A percentile compares a stretch with the other conserved stretches of the same genome.
Evolutionary conservation across 768 basidiomycete species (phyloP).

Genomic region (Mycena metata): DNA sequence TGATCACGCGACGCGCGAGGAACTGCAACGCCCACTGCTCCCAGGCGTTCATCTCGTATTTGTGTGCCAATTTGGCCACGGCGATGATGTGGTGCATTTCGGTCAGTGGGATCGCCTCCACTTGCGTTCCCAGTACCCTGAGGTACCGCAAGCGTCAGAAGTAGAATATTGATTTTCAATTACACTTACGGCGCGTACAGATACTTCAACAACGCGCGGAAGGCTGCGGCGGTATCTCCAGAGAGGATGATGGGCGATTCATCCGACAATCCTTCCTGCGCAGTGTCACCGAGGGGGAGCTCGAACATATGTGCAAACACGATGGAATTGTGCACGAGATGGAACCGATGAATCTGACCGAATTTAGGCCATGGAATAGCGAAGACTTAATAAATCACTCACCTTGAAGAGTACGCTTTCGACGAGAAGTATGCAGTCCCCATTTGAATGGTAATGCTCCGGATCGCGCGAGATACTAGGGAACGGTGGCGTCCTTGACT

Average conservation of each 20-base stretch:
- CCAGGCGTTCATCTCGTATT: conserved; percentile 3
- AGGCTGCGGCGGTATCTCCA: neutral
- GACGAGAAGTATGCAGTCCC: conserved; percentile 15
- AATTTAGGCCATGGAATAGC: conserved; percentile 7
- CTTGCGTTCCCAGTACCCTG: no score
- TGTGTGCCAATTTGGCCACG: neutral
- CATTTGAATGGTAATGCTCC: conserved; percentile 5
- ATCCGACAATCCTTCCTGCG: conserved; percentile 10
- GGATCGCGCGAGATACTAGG: neutral
- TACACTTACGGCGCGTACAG: conserved; percentile 11
- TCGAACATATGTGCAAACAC: conserved; percentile 16
- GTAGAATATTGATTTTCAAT: no score
- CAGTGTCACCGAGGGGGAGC: neutral
- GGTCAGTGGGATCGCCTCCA: no score
- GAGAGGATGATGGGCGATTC: conserved; percentile 18
- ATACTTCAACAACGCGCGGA: conserved; percentile 17
- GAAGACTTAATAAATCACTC: neutral
- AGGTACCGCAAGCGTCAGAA: no score
- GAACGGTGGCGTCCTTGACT: no score
- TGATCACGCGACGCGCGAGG: neutral
- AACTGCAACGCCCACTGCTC: neutral
- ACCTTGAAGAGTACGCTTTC: conserved; percentile 15
- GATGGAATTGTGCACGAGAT: conserved; percentile 13
- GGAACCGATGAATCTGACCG: conserved; percentile 9
- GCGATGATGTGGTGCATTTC: neutral